Base-by-base conservation (phyloP, 805 yeast genomes). In the Pachysolen tannophilus region DNA sequence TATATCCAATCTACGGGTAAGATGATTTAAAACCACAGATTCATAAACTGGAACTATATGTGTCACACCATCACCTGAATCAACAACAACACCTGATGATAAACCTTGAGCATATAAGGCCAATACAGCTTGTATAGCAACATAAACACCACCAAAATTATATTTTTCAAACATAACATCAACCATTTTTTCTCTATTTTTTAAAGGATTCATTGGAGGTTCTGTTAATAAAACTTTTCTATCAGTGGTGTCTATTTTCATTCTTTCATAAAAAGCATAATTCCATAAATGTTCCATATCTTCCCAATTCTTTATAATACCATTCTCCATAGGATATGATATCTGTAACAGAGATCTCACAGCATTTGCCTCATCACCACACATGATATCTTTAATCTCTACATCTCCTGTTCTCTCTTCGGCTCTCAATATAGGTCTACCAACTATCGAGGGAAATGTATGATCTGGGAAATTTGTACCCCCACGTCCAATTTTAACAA, bases 231-330 rank as follows among this genome's bases (percentile, higher is more conserved):
- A 67, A 30, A 92, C 75, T 58, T 90, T 90, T 48, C 76, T 72
- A 32, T 88, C 94, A 24, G 56, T 55, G 6, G 84, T 69, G 54
- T 83, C 81, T 37, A 83, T 66, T 54, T 85, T 72, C 85, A 92
- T 80, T 52, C 83, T 75, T 49, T 90, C 94, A 63, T 82, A 83
- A 58, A 92, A 90, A 15, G 97, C 90, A 58, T 90, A 92, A 61
- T 92, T 95, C 98, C 98, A 92, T 41, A 92, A 68, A 50, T 88
- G 88, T 51, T 86, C 95, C 97, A 92, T 92, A 57, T 92, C 98
- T 49, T 88, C 95, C 98, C 98, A 92, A 59, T 88, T 86, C 54
- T 79, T 82, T 56, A 92, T 90, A 50, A 92, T 85, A 52, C 98
- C 98, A 56, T 92, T 92, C 61, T 92, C 98, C 97, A 92, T 88